Percentiles rank a stretch among this genome's conserved stretches.
Evolutionary conservation across 495 filamentous ascomycete genomes (phyloP).

Genomic region (Saxophila tyrrhenica): DNA sequence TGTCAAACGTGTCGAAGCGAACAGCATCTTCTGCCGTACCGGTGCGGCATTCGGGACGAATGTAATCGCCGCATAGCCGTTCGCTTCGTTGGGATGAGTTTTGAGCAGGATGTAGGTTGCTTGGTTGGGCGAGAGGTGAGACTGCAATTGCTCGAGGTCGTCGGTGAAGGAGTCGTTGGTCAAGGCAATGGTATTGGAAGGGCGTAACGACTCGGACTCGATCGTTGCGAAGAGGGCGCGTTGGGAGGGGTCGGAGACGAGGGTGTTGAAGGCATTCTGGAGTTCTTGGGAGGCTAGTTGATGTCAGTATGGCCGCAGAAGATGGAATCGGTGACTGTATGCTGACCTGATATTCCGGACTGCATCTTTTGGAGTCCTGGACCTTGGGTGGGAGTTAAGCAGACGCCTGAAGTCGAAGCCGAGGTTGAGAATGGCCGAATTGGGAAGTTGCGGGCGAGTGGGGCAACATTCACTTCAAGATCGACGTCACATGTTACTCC

Average conservation of each 20-base stretch:
- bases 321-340: neutral
- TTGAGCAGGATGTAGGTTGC: constrained; percentile 81
- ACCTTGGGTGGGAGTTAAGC: neutral
- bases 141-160: constrained; percentile 46
- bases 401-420: neutral
- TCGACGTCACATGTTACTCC: too few species aligned
- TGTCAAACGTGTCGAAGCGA: constrained; percentile 77
- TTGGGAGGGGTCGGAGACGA: constrained; percentile 50
- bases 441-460: neutral
- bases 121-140: constrained; percentile 57
- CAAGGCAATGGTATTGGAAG: constrained; percentile 47
- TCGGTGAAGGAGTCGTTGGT: constrained; percentile 47
- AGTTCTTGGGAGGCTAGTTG: constrained; percentile 72
- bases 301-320: constrained; percentile 1
- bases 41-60: constrained; percentile 85
- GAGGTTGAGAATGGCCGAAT: neutral
- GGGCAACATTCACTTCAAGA: too few species aligned
- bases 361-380: constrained; percentile 51
- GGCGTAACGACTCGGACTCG: constrained; percentile 58
- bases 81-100: constrained; percentile 33
- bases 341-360: constrained; percentile 72
- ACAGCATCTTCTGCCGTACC: constrained; percentile 92
- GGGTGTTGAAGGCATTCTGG: constrained; percentile 62
- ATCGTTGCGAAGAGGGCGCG: constrained; percentile 80
- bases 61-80: constrained; percentile 52